Evolutionary conservation across 805 yeast genomes (phyloP), one percentile per base, ranked within the genome.

Genomic region (Kuraishia borneana): DNA sequence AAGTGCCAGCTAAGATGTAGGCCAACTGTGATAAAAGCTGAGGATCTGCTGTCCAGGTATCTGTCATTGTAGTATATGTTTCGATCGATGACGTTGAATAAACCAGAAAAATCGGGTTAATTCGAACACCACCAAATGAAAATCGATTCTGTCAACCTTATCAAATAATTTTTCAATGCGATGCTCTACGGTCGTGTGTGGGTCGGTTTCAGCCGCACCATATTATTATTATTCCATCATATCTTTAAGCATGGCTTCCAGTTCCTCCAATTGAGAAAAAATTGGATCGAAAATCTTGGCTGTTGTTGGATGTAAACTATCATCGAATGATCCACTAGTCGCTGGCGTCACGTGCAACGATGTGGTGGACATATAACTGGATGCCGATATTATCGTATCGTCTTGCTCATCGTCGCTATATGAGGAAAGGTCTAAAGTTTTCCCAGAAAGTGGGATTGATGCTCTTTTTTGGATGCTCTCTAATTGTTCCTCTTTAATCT

Each of bases 31-130:
- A 64, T 33, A 82, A 53, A 20, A 80, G 70, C 26, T 64, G 63
- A 3, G 66, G 60, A 47, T 80, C 76, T 4, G 95, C 84, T 6
- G 61, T 48, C 95, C 95, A 87, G 68, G 61, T 64, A 26, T 26
- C 34, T 18, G 22, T 21, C 29, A 30, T 30, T 31, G 25, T 34
- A 19, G 23, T 22, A 31, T 27, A 20, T 36, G 20, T 35, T 16
- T 18, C 17, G 14, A 27, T 8, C 8, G n/a, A 27, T n/a, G 17
- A 13, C 25, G 25, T 12, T 12, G n/a, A 27, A 27, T 10, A n/a
- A n/a, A 10, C n/a, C n/a, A n/a, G n/a, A n/a, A n/a, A n/a, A n/a
- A n/a, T n/a, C n/a, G n/a, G n/a, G n/a, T n/a, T 9, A 31, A 30
- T n/a, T n/a, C n/a, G n/a, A n/a, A n/a, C n/a, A n/a, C n/a, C n/a